A percentile compares a stretch with the other conserved stretches of the same genome.
phyloP scores from a whole-genome alignment of 805 yeast species.

The Schwanniomyces occidentalis region DNA sequence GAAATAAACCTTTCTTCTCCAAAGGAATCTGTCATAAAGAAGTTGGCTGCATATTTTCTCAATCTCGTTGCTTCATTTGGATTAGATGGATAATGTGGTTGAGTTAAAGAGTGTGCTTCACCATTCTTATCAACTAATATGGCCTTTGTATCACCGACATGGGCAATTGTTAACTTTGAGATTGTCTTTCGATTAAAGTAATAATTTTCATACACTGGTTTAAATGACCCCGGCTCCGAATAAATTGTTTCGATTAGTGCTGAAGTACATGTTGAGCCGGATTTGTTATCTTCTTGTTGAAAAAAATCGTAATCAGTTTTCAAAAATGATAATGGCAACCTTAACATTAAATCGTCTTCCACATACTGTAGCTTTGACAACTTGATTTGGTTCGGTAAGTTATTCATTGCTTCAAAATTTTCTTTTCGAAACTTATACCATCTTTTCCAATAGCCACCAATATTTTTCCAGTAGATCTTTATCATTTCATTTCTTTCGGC shows the following conservation, averaged over 20 bases:
- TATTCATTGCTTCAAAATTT: constrained; percentile 27
- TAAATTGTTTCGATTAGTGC: constrained; percentile 54
- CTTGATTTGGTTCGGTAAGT: constrained; percentile 15
- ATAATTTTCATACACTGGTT: constrained; percentile 35
- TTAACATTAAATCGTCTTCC: constrained; percentile 56
- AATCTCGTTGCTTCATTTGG: constrained; percentile 75
- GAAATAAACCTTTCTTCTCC: constrained; percentile 85
- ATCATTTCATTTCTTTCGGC: constrained; percentile 42
- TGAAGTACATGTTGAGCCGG: constrained; percentile 77
- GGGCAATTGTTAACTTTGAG: constrained; percentile 74
- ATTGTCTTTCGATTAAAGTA: constrained; percentile 69
- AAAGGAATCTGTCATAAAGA: constrained; percentile 82
- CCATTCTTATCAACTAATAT: constrained; percentile 83
- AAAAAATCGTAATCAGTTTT: constrained; percentile 65
- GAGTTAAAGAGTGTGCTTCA: constrained; percentile 73
- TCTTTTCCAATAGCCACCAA: constrained; percentile 87
- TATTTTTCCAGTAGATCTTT: constrained; percentile 52
- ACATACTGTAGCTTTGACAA: constrained; percentile 14
- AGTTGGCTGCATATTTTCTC: constrained; percentile 57
- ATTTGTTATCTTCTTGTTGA: constrained; percentile 32
- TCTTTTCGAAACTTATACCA: constrained; percentile 53
- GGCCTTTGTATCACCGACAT: constrained; percentile 90
- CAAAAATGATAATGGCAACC: constrained; percentile 66
- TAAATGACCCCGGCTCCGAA: constrained; percentile 26
- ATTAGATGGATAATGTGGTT: constrained; percentile 84